Evolutionary conservation across 768 basidiomycete species (phyloP).

Genomic region (Boletus rubropictus): DNA sequence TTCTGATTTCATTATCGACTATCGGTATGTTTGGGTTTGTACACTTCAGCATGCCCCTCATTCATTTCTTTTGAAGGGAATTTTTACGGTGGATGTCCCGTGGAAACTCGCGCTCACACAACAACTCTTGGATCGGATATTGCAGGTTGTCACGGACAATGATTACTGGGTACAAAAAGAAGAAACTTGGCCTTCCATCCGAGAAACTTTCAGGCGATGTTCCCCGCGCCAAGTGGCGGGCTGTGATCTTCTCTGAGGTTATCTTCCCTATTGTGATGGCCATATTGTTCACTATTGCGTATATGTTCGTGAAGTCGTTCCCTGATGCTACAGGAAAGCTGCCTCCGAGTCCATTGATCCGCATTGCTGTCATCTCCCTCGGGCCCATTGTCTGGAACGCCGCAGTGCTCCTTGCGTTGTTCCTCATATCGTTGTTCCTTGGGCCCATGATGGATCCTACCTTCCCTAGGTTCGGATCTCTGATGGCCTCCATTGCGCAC

Average conservation of each 20-base stretch:
- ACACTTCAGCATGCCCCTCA: background rate
- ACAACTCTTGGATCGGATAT: conserved; percentile 99
- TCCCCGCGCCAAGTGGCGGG: conserved; percentile 88
- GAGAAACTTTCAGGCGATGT: conserved; percentile 96
- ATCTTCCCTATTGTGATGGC: conserved; percentile 85
- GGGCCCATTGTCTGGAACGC: conserved; percentile 97
- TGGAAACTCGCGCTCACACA: conserved; percentile 95
- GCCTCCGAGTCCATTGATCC: conserved; percentile 80
- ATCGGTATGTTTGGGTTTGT: conserved; percentile 47
- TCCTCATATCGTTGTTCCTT: conserved; percentile 86
- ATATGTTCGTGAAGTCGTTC: conserved; percentile 92
- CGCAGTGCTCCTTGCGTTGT: conserved; percentile 76
- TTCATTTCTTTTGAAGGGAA: conserved; percentile 50
- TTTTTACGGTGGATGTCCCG: conserved; percentile 99
- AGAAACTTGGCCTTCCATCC: conserved; percentile 92
- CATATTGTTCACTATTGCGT: conserved; percentile 77
- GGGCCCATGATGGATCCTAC: conserved; percentile 84
- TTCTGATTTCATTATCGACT: conserved; percentile 95
- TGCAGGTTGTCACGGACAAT: conserved; percentile 96
- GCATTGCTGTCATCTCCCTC: conserved; percentile 87
- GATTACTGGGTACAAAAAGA: conserved; percentile 99
- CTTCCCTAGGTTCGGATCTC: conserved; percentile 85
- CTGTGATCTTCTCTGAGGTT: conserved; percentile 83
- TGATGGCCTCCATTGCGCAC: conserved; percentile 90
- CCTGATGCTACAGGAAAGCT: conserved; percentile 52